Evolutionary conservation across 148 eudicot genomes (phyloP), one percentile per base, ranked within the genome.

Genomic region (Hydrangea macrophylla): DNA sequence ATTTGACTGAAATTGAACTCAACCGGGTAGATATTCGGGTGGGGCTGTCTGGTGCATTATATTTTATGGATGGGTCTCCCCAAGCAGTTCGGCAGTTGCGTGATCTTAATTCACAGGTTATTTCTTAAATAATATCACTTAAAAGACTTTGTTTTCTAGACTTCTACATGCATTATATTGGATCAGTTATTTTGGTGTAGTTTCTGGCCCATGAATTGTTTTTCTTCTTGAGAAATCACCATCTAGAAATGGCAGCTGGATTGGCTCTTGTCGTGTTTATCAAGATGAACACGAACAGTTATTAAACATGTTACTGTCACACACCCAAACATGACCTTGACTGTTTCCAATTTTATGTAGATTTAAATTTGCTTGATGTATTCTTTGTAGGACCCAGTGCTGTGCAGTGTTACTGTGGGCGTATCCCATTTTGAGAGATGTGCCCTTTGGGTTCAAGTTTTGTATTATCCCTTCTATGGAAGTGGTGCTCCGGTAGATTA

Each of bases 51-150:
- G 98, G 98, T 72, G 86, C 94, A 56, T 76, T 88, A 72, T 88
- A 88, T 75, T 93, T 88, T 75, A 93, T 93, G 98, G 94, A 93
- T 79, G 96, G 96, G 70, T 93, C 98, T 33, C 92, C 90, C 39
- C 98, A 93, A 84, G 98, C 96, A 20, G 92, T 90, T 64, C 88
- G 98, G 51, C 98, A 93, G 83, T 69, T 93, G 86, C 94, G 88
- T 45, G 78, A 83, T 80, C 96, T 93, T 70, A 87, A 81, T 75
- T 93, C 98, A 55, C 98, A 93, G 93, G 98, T 90, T 60, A 25
- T 32, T 68, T 76, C 39, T 18, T 33, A 26, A 62, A 58, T n/a
- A n/a, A n/a, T 18, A 36, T 55, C 25, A 4, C 9, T 65, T 70
- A 8, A n/a, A n/a, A 27, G 10, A 20, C 25, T 27, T 64, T 37